Base-by-base conservation (phyloP, 257 asterid species). In the Jacaranda mimosifolia region DNA sequence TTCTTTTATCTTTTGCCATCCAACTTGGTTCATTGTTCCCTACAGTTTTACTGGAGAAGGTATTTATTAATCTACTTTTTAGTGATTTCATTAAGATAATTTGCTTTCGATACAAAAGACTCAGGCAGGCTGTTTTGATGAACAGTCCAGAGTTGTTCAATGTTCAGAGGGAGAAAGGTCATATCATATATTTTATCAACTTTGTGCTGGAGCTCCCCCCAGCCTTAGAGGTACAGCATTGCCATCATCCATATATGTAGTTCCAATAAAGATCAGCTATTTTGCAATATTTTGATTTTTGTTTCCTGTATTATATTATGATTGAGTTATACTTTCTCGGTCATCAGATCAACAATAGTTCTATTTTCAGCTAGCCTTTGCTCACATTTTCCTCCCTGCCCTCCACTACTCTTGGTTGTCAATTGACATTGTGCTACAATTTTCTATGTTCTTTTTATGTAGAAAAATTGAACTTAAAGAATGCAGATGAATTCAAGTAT, bases 41-140 rank as follows among this genome's bases (percentile, higher is more conserved):
- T 83, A 46, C 79, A 96, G 99, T 96, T 89, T 83, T 96, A 89
- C 96, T 96, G 80, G 99, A 96, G 85, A 96, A 96, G 99, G 99
- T 96, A 93, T 55, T 32, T 74, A 60, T 75, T 81, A 17, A 45
- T 74, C 64, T 77, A 68, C 75, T 63, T 21, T 40, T 70, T 56
- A 56, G 74, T 60, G 77, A 56, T 58, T 26, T 26, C 55, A 17
- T 65, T 83, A 63, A 53, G 64, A 67, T 56, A 63, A 56, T 75
- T 49, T 75, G 60, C n/a, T 72, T 81, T 70, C 67, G 45, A 70
- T 79, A 6, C 74, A 53, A 65, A 60, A 80, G 63, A 74, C 82
- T 86, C 68, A 80, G 55, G 19, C 45, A 72, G 14, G 65, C 42
- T 77, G 78, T 83, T 80, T 82, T 68, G 52, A 70, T 82, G 80